phyloP scores from a whole-genome alignment of 192 early-diverging fungal genomes.

The Umbelopsis isabellina region DNA sequence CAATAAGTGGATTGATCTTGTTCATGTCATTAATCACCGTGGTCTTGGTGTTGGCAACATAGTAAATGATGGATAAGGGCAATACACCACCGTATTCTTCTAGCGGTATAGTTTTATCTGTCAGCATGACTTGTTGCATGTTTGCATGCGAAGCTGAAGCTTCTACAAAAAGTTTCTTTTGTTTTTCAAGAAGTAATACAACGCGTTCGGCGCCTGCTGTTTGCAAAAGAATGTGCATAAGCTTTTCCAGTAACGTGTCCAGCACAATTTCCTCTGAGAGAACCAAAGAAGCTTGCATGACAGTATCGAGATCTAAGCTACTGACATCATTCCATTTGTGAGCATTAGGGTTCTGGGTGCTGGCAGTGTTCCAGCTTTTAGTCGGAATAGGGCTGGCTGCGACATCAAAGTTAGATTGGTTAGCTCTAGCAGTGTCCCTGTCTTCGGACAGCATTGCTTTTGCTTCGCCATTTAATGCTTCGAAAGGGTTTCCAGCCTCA shows the following conservation, averaged over 20 bases:
- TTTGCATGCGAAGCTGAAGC: slow-evolving; percentile 9
- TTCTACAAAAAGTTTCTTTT: slow-evolving; percentile 17
- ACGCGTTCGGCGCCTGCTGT: slow-evolving; percentile 27
- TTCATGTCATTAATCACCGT: slow-evolving; percentile 18
- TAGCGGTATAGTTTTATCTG: neutral
- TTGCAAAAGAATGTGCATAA: slow-evolving; percentile 27
- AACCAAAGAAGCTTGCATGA: slow-evolving; percentile 28
- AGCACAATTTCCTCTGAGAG: slow-evolving; percentile 31
- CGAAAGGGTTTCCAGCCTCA: neutral
- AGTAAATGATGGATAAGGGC: slow-evolving; percentile 19
- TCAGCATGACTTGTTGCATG: slow-evolving; percentile 1
- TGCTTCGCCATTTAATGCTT: neutral
- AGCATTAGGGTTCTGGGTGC: too few relatives aligned
- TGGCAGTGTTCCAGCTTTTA: neutral
- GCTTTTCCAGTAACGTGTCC: slow-evolving; percentile 28
- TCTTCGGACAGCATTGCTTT: neutral
- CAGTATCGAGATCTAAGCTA: slow-evolving; percentile 25
- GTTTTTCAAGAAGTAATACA: slow-evolving; percentile 24
- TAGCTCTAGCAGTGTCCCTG: neutral
- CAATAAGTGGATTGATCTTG: neutral
- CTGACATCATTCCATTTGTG: neutral
- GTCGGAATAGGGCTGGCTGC: neutral
- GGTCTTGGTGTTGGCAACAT: slow-evolving; percentile 19
- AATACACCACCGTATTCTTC: neutral
- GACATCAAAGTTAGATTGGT: neutral